phyloP scores from a whole-genome alignment of 768 basidiomycete species.

The Trametes gibbosa region DNA sequence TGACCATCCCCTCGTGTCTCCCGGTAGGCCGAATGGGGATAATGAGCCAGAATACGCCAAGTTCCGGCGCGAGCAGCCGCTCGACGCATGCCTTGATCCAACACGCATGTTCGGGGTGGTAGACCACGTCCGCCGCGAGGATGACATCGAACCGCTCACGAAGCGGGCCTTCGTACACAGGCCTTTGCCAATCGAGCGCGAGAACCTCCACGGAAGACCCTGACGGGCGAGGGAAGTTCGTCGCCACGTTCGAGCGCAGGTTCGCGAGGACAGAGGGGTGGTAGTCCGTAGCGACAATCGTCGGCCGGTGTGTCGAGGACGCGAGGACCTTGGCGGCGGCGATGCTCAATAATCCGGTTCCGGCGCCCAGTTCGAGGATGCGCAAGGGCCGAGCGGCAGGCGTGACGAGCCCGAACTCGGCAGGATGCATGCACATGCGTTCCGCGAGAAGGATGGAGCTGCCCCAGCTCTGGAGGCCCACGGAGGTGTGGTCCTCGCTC shows the following conservation, averaged over 20 bases:
- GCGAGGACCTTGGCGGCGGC: conserved; percentile 49
- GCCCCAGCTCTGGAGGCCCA: conserved; percentile 85
- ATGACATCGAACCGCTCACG: conserved; percentile 60
- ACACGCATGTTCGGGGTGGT: conserved; percentile 63
- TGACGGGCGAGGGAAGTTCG: conserved; percentile 41
- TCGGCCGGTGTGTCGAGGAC: conserved; percentile 18
- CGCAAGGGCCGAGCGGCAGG: neutral
- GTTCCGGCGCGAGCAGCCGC: conserved; percentile 38
- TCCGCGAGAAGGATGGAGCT: conserved; percentile 71
- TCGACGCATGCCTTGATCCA: conserved; percentile 69
- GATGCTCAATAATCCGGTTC: conserved; percentile 82
- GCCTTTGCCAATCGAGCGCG: conserved; percentile 64
- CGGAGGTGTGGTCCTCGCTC: conserved; percentile 68
- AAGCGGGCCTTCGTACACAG: conserved; percentile 35
- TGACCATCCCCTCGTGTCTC: conserved; percentile 56
- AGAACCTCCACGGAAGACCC: conserved; percentile 40
- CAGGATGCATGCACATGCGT: conserved; percentile 51
- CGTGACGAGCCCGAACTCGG: conserved; percentile 36
- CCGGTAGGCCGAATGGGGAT: conserved; percentile 66
- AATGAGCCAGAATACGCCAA: conserved; percentile 64
- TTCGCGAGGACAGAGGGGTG: conserved; percentile 75
- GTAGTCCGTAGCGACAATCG: conserved; percentile 72
- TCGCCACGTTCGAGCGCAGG: conserved; percentile 53
- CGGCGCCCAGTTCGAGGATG: conserved; percentile 81
- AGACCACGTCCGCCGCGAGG: conserved; percentile 78